These are phyloP conservation scores for Ceratobasidium sp. DNA, from an alignment of 1,284 basidiomycete species.

Conservation along the genomic window DNA sequence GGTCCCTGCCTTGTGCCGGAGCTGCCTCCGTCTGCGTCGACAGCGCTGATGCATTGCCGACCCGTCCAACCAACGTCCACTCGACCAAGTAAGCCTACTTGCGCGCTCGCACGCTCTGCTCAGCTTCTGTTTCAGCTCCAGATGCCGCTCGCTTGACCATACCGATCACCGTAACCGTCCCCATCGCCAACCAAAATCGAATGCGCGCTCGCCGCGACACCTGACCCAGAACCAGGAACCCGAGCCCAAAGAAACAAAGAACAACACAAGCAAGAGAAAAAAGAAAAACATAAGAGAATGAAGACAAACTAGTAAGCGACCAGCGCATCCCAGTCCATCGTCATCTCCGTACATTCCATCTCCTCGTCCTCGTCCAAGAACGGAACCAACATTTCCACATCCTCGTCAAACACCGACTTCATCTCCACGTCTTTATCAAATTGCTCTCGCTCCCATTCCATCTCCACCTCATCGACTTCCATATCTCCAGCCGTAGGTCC, in stretches of 20 bases:
- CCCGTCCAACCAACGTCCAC: background rate
- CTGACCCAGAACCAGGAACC: background rate
- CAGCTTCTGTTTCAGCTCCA: background rate
- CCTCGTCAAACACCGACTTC: no score
- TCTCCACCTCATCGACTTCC: no score
- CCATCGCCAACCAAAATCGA: background rate
- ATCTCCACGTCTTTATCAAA: no score
- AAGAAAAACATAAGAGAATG: background rate
- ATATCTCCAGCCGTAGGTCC: no score
- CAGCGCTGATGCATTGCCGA: background rate
- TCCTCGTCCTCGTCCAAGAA: no score
- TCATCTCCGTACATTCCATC: no score
- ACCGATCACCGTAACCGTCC: background rate
- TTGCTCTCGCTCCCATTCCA: no score
- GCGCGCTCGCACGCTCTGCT: background rate
- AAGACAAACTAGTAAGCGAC: no score
- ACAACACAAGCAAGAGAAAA: background rate
- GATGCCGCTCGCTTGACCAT: background rate
- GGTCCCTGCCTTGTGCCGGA: conserved; percentile 2
- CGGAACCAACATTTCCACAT: no score
- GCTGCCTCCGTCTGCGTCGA: background rate
- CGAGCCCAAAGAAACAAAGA: background rate
- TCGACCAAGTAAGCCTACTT: background rate
- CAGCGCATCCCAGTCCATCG: no score
- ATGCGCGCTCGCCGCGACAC: no score